Percentiles rank a stretch among this genome's conserved stretches.
Conservation (phyloP, 2,329 filamentous ascomycete genomes). For the Trichophyton schoenleinii region DNA sequence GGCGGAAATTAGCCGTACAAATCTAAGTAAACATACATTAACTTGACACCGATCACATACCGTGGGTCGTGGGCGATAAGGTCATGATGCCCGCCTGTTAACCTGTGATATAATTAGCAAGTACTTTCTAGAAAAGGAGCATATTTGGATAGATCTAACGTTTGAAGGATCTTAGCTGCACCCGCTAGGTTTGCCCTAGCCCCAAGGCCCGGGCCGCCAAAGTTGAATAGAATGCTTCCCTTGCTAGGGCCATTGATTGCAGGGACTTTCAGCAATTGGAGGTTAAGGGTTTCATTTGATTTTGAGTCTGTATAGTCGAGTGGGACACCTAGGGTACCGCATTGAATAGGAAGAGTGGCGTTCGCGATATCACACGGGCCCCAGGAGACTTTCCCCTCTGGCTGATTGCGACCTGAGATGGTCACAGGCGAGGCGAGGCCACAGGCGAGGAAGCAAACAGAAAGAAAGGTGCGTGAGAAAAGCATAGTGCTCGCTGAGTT, state of each 20-base stretch:
- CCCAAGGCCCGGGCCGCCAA: conserved; percentile 18
- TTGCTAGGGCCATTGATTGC: conserved; percentile 19
- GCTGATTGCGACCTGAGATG: neutral
- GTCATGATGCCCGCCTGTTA: conserved; percentile 10
- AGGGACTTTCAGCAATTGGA: conserved; percentile 19
- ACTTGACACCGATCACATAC: conserved; percentile 4
- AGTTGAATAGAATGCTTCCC: conserved; percentile 23
- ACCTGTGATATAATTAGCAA: neutral
- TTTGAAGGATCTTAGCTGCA: neutral
- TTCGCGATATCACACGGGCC: neutral
- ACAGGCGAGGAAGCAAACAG: neutral
- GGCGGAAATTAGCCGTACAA: neutral
- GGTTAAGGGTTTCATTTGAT: conserved; percentile 14
- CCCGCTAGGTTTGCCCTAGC: conserved; percentile 7
- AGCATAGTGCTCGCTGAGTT: neutral
- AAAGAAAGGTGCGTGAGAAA: neutral
- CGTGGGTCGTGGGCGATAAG: conserved; percentile 13
- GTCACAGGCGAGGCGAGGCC: neutral
- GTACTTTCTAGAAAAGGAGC: neutral
- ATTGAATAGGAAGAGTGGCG: conserved; percentile 11
- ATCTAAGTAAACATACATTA: neutral
- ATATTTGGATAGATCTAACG: neutral
- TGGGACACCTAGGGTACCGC: conserved; percentile 22
- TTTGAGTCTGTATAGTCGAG: conserved; percentile 21
- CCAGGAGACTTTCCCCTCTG: neutral